Conservation (phyloP, 441 rosid genomes). For the Cnidoscolus chayamansa region DNA sequence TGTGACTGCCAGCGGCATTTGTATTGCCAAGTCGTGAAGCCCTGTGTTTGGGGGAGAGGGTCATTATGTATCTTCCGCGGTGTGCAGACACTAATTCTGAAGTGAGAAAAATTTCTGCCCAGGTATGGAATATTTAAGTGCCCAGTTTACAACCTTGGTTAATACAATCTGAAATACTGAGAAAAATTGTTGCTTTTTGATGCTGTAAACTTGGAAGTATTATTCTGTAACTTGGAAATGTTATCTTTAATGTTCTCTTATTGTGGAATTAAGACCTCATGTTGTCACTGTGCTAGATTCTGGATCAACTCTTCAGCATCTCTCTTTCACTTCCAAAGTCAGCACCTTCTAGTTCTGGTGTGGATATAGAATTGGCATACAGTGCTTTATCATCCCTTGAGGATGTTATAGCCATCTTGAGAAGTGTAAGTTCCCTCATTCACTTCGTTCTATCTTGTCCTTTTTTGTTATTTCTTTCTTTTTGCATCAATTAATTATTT, state of each 20-base stretch:
- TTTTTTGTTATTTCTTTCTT: constrained; percentile 20
- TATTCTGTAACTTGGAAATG: neutral
- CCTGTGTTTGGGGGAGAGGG: constrained; percentile 91
- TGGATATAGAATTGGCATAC: constrained; percentile 72
- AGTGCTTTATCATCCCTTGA: constrained; percentile 88
- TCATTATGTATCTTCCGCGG: constrained; percentile 91
- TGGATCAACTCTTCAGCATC: constrained; percentile 92
- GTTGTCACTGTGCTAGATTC: constrained; percentile 53
- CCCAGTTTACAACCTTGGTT: constrained; percentile 6
- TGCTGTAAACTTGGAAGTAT: neutral
- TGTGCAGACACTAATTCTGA: constrained; percentile 95
- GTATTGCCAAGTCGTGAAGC: constrained; percentile 96
- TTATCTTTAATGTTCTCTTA: constrained; percentile 5
- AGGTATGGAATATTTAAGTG: constrained; percentile 45
- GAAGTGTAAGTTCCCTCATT: constrained; percentile 61
- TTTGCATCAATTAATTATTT: constrained; percentile 17
- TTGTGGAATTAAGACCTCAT: constrained; percentile 10
- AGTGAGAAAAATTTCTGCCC: constrained; percentile 92
- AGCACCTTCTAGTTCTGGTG: constrained; percentile 43
- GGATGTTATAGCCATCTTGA: constrained; percentile 95
- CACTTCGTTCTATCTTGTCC: constrained; percentile 9
- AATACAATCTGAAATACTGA: constrained; percentile 13
- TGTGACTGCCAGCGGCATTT: constrained; percentile 68
- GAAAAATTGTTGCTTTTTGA: constrained; percentile 12
- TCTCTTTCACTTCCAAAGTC: constrained; percentile 93